Percentiles rank a stretch among this genome's conserved stretches.
These are phyloP conservation scores for Quercus tomentella DNA, from an alignment of 331 rosid genomes.

Conservation along the genomic window DNA sequence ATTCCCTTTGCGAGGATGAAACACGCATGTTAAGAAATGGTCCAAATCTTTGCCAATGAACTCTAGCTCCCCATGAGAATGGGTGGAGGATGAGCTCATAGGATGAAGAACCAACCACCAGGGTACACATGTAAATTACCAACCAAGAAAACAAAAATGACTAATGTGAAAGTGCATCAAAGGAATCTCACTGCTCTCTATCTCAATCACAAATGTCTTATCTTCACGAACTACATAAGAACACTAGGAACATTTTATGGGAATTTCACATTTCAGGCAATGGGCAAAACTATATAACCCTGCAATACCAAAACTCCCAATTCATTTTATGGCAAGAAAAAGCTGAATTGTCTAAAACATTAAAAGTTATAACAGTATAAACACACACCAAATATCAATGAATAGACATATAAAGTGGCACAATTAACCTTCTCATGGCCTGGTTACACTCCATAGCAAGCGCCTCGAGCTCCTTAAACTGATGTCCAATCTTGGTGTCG, in stretches of 20 bases:
- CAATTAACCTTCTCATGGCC: constrained; percentile 51
- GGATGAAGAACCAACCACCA: no score
- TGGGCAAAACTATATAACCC: background rate
- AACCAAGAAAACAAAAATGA: background rate
- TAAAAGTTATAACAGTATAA: background rate
- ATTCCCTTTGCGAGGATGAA: background rate
- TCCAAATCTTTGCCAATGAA: background rate
- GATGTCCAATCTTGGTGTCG: constrained; percentile 40
- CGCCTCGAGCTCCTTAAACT: constrained; percentile 66
- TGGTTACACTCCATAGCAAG: constrained; percentile 79
- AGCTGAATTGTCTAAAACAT: background rate
- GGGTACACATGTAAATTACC: background rate
- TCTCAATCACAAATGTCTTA: background rate
- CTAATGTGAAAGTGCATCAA: background rate
- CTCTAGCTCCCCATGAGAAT: background rate
- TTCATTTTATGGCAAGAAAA: background rate
- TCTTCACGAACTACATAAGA: background rate
- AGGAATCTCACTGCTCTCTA: background rate
- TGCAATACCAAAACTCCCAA: background rate
- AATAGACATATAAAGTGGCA: background rate
- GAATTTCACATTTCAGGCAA: background rate
- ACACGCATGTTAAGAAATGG: background rate
- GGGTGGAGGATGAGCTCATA: background rate
- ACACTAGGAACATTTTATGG: background rate
- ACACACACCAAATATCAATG: background rate